Evolutionary conservation across 495 filamentous ascomycete species (phyloP), one percentile per base, ranked within the genome.

Genomic region (Penicillium fimorum): DNA sequence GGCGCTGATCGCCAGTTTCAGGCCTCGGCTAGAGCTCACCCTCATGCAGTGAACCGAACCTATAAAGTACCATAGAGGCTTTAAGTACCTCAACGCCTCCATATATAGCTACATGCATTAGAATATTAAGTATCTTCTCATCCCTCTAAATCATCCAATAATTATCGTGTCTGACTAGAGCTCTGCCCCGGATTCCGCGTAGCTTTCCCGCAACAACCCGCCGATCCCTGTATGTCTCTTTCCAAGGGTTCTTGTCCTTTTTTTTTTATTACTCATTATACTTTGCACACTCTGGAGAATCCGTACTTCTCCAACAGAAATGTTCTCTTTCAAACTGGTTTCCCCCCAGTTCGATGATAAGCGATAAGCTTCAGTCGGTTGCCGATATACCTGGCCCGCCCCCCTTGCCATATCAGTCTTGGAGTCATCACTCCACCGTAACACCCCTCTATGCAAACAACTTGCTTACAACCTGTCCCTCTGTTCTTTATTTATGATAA

Each of bases 11-110:
- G 48, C 50, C 42, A 45, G 49, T 50, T 50, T 55, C 50, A 54
- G 51, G 45, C 72, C 72, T 75, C 72, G 72, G 72, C 64, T 75
- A 75, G 68, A 54, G 52, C 30, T 47, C 33, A 38, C 42, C 50
- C 38, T 46, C 18, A 18, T 52, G 37, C 33, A 57, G 44, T 47
- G 38, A 46, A n/a, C 27, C 29, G 7, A 18, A n/a, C 32, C 29
- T 49, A 38, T 49, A 37, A 49, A 37, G 47, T 20, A 37, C 30
- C 37, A 22, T 5, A 32, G 8, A 38, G 35, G 35, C n/a, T 17
- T 38, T 17, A 4, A 38, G n/a, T 17, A 17, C 35, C 35, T 17
- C 3, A 7, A n/a, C n/a, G 7, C 6, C 6, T 27, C 2, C 25
- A 27, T 27, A 27, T 27, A 4, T 27, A 27, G 6, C 7, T 38